phyloP scores from a whole-genome alignment of 257 asterid genomes.

The Marsdenia floribunda region DNA sequence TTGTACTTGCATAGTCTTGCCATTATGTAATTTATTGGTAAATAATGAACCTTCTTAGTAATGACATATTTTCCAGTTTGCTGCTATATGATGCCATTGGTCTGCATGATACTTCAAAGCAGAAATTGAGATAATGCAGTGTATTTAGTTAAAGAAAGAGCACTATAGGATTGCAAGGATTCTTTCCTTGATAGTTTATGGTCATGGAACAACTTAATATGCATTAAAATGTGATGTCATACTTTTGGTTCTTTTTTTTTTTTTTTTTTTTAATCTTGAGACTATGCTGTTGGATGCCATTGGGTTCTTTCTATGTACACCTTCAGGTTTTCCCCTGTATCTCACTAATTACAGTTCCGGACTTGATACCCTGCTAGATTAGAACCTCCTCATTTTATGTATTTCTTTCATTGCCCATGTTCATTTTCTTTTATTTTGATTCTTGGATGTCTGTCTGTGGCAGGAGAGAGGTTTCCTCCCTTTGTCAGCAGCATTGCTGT shows the following conservation, averaged over 20 bases:
- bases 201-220: neutral
- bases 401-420: neutral
- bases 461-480: constrained; percentile 99
- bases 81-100: neutral
- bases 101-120: neutral
- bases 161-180: neutral
- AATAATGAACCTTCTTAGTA: neutral
- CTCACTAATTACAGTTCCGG: too few species aligned
- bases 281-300: neutral
- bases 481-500: constrained; percentile 86
- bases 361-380: neutral
- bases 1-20: neutral
- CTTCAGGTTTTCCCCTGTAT: neutral
- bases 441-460: constrained; percentile 21
- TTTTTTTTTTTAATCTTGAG: neutral
- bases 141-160: neutral
- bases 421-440: constrained; percentile 7
- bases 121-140: neutral
- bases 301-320: neutral
- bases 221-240: neutral
- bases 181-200: neutral
- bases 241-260: neutral
- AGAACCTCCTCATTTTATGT: neutral
- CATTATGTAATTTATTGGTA: too few species aligned
- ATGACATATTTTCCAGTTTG: neutral